phyloP scores from a whole-genome alignment of 192 early-diverging fungal species.

The Coemansia sp. region DNA sequence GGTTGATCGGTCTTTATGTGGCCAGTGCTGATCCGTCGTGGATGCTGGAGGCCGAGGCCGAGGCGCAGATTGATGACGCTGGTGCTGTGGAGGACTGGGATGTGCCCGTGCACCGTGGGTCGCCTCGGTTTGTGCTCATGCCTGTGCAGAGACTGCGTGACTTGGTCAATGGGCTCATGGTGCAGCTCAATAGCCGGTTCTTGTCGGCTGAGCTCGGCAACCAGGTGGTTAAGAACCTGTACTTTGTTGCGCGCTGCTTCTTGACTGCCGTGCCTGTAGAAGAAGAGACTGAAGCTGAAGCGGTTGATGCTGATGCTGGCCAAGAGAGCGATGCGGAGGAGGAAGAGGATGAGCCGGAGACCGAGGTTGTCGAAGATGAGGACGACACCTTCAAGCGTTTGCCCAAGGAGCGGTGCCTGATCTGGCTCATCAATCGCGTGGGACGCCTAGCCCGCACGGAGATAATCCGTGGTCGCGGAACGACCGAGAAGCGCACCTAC shows the following conservation, averaged over 20 bases:
- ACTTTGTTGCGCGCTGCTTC: conserved; percentile 84
- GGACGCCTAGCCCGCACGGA: conserved; percentile 41
- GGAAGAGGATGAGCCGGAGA: conserved; percentile 14
- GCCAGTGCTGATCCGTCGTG: conserved; percentile 61
- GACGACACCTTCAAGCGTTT: conserved; percentile 14
- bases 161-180: conserved; percentile 55
- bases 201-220: conserved; percentile 76
- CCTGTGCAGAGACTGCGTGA: conserved; percentile 46
- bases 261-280: conserved; percentile 25
- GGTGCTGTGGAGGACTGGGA: conserved; percentile 21
- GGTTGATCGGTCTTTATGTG: conserved; percentile 79
- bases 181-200: conserved; percentile 66
- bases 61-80: neutral
- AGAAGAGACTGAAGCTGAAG: neutral
- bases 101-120: conserved; percentile 19
- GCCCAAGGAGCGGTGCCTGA: conserved; percentile 29
- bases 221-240: conserved; percentile 91
- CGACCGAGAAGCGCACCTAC: conserved; percentile 60
- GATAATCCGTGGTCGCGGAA: conserved; percentile 37
- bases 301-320: conserved; percentile 14
- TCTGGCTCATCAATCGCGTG: conserved; percentile 51
- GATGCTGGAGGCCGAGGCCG: conserved; percentile 44
- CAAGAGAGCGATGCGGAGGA: conserved; percentile 28
- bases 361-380: conserved; percentile 43
- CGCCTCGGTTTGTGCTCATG: conserved; percentile 34